These are phyloP conservation scores for Cinnamomum micranthum DNA, from an alignment of 164 flowering plant genomes.

Conservation along the genomic window DNA sequence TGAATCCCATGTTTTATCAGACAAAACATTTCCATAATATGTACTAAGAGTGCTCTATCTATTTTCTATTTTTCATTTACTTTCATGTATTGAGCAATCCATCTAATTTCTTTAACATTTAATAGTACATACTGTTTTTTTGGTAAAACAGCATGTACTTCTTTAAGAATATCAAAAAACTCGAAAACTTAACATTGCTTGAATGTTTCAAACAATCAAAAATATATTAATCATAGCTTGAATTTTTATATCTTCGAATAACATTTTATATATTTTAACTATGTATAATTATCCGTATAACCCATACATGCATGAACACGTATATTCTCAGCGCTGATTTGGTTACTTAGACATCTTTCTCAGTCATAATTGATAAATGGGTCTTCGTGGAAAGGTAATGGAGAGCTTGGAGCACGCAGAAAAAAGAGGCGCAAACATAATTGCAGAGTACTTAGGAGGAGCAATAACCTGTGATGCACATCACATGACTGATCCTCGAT, in stretches of 20 bases:
- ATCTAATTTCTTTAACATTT: background rate
- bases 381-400: constrained; percentile 37
- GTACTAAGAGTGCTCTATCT: too few species aligned
- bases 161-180: too few species aligned
- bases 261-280: background rate
- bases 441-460: constrained; percentile 68
- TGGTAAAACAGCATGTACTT: too few species aligned
- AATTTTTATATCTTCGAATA: too few species aligned
- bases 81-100: background rate
- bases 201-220: too few species aligned
- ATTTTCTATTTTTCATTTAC: background rate
- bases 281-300: too few species aligned
- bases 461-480: constrained; percentile 66
- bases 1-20: too few species aligned
- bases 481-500: constrained; percentile 71
- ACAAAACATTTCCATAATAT: too few species aligned
- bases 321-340: background rate
- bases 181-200: too few species aligned
- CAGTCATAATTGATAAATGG: constrained; percentile 1
- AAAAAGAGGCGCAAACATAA: constrained; percentile 57
- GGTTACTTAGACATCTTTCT: background rate
- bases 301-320: background rate
- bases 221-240: too few species aligned
- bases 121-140: background rate
- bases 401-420: constrained; percentile 70